These are phyloP conservation scores for Quercus ilex DNA, from an alignment of 306 rosid species.

Conservation along the genomic window DNA sequence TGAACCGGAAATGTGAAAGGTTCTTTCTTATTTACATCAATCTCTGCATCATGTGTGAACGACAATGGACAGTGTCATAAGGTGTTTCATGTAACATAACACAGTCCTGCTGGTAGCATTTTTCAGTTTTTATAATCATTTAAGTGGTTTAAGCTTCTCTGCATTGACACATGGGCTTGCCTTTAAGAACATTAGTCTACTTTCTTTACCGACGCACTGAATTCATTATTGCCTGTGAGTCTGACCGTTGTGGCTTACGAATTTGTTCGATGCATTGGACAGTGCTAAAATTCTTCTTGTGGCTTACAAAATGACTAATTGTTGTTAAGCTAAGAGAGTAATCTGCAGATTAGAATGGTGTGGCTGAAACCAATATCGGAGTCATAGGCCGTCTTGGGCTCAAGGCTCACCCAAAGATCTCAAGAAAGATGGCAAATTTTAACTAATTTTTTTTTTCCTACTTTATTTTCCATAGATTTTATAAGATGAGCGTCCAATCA, in stretches of 20 bases:
- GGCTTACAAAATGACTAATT: too few relatives aligned
- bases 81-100: conserved; percentile 34
- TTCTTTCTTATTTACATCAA: conserved; percentile 77
- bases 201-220: neutral
- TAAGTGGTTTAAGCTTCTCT: too few relatives aligned
- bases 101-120: conserved; percentile 3
- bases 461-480: neutral
- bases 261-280: too few relatives aligned
- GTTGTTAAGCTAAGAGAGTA: too few relatives aligned
- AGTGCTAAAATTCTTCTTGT: neutral
- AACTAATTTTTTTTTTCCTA: neutral
- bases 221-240: neutral
- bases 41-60: conserved; percentile 84
- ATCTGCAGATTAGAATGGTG: too few relatives aligned
- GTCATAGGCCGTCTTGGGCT: too few relatives aligned
- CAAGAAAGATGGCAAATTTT: neutral
- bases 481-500: neutral
- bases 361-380: too few relatives aligned
- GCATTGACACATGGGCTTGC: too few relatives aligned
- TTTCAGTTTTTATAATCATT: neutral
- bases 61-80: conserved; percentile 86
- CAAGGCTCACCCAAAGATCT: too few relatives aligned
- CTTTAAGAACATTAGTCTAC: too few relatives aligned
- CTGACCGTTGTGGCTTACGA: neutral
- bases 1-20: conserved; percentile 77